These are phyloP conservation scores for Eudorina sp. DNA, from an alignment of 139 green algal species.

Conservation along the genomic window DNA sequence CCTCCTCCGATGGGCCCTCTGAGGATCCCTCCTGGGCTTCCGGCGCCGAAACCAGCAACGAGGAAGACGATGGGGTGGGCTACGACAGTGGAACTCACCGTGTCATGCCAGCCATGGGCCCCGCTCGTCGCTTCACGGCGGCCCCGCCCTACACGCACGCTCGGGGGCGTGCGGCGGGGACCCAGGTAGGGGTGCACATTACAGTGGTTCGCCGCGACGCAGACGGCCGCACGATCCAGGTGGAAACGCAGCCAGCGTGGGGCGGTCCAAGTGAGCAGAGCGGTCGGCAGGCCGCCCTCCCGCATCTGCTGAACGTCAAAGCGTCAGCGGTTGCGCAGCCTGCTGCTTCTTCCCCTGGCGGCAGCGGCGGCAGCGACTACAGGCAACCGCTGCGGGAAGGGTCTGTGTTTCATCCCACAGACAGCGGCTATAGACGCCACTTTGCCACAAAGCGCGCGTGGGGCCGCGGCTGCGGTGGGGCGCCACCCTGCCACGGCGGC, in stretches of 20 bases:
- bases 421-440: no score
- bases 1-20: conserved; percentile 8
- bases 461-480: no score
- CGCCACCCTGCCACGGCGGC: no score
- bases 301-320: no score
- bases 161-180: not conserved
- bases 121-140: not conserved
- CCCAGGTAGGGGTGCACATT: conserved; percentile 15
- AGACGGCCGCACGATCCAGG: not conserved
- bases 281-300: no score
- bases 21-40: conserved; percentile 27
- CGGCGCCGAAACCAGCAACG: conserved; percentile 1
- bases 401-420: no score
- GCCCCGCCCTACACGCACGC: not conserved
- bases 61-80: not conserved
- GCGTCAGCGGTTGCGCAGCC: no score
- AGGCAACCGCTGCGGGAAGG: no score
- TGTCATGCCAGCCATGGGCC: not conserved
- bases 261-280: no score
- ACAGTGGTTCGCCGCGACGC: conserved; percentile 12
- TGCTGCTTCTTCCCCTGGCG: no score
- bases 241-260: not conserved
- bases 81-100: conserved; percentile 29
- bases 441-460: no score
- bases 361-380: no score